These are phyloP conservation scores for Thamnidium elegans DNA, from an alignment of 192 early-diverging fungal genomes.

Conservation along the genomic window DNA sequence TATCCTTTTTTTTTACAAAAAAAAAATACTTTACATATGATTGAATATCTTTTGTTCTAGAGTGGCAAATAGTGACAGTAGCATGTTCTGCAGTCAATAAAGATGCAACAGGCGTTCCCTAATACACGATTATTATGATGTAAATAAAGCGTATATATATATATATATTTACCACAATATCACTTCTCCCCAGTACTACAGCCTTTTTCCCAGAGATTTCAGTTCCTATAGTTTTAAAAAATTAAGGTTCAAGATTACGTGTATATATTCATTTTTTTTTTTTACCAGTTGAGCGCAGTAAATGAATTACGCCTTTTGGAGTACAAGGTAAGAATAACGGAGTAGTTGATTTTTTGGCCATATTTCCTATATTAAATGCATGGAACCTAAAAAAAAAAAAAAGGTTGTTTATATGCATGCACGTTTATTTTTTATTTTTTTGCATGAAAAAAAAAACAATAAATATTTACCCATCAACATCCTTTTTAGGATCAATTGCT, in stretches of 20 bases:
- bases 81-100: conserved; percentile 78
- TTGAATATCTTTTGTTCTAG: conserved; percentile 70
- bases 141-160: background rate
- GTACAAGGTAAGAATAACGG: conserved; percentile 93
- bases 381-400: conserved; percentile 64
- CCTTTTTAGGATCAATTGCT: conserved; percentile 80
- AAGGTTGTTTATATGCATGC: background rate
- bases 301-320: conserved; percentile 85
- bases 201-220: conserved; percentile 77
- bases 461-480: conserved; percentile 83
- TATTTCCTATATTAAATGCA: conserved; percentile 84
- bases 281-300: conserved; percentile 64
- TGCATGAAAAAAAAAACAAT: background rate
- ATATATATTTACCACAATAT: conserved; percentile 73
- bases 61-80: conserved; percentile 94
- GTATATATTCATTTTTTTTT: conserved; percentile 17
- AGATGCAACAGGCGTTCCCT: conserved; percentile 79
- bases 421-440: background rate
- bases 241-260: conserved; percentile 4
- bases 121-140: background rate
- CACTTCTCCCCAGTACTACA: conserved; percentile 93
- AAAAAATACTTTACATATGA: conserved; percentile 58
- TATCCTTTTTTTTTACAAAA: too few relatives aligned
- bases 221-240: conserved; percentile 27
- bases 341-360: conserved; percentile 75